Evolutionary conservation across 768 basidiomycete species (phyloP).

Genomic region (Mrakia blollopis): DNA sequence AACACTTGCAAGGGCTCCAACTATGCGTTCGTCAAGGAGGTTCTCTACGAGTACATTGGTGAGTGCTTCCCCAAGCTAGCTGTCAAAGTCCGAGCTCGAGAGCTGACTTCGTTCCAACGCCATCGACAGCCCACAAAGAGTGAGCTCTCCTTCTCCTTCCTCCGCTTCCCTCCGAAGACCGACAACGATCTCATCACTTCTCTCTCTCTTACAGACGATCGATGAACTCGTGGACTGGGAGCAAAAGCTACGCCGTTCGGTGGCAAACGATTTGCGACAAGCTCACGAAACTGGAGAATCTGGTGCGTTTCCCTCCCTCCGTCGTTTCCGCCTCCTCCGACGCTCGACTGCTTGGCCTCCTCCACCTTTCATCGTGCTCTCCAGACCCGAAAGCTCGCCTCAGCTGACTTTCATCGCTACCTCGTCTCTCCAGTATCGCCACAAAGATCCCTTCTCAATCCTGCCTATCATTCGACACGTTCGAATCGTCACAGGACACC

Average conservation of each 20-base stretch:
- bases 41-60: constrained; percentile 5
- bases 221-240: constrained; percentile 11
- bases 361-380: too few relatives aligned
- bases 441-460: constrained; percentile 4
- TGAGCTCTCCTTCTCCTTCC: neutral
- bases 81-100: neutral
- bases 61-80: neutral
- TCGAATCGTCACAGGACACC: neutral
- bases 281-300: constrained; percentile 1
- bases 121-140: neutral
- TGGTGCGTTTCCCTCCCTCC: neutral
- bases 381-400: neutral
- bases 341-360: too few relatives aligned
- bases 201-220: constrained; percentile 1
- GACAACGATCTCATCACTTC: neutral
- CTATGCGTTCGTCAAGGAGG: constrained; percentile 7
- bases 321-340: neutral
- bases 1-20: neutral
- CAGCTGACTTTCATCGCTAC: neutral
- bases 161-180: neutral
- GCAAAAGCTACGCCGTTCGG: neutral
- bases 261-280: constrained; percentile 6
- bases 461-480: constrained; percentile 4
- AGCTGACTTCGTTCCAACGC: too few relatives aligned
- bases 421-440: neutral